Percentiles rank a stretch among this genome's conserved stretches.
phyloP scores from a whole-genome alignment of 371 early-diverging fungal genomes.

The Caulochytrium protostelioides region DNA sequence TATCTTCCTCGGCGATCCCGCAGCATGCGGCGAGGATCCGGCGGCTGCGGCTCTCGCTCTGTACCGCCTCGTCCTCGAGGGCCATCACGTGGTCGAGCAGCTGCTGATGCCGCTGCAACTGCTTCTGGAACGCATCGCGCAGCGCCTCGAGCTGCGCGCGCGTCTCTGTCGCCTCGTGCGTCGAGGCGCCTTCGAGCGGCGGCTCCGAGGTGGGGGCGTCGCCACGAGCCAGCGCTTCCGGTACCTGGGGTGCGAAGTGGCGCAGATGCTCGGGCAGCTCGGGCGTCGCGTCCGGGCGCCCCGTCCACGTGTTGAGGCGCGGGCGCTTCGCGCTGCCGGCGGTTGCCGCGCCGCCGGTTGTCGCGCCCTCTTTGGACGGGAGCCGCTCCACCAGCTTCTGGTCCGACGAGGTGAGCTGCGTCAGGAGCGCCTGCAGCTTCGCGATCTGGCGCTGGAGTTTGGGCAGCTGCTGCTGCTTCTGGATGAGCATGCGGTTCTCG shows the following conservation, averaged over 20 bases:
- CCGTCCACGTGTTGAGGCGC: slow-evolving; percentile 1
- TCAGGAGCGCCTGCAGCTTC: slow-evolving; percentile 23
- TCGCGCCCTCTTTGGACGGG: slow-evolving; percentile 7
- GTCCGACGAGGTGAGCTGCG: slow-evolving; percentile 4
- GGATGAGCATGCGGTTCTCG: slow-evolving; percentile 27
- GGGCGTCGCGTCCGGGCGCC: not conserved
- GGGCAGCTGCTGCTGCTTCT: slow-evolving; percentile 25
- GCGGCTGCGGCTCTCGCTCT: slow-evolving; percentile 42
- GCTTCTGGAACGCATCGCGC: too few relatives aligned
- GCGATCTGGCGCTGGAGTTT: slow-evolving; percentile 30
- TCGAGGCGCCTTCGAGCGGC: slow-evolving; percentile 1
- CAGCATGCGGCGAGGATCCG: slow-evolving; percentile 56
- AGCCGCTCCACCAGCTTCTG: slow-evolving; percentile 4
- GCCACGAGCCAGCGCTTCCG: too few relatives aligned
- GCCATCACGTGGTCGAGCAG: slow-evolving; percentile 13
- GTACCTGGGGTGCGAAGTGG: too few relatives aligned
- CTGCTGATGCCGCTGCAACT: slow-evolving; percentile 16
- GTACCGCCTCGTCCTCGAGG: slow-evolving; percentile 15
- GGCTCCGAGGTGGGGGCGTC: not conserved
- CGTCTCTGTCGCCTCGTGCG: slow-evolving; percentile 15
- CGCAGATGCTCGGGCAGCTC: too few relatives aligned
- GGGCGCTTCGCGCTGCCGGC: not conserved
- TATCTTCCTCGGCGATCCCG: slow-evolving; percentile 36
- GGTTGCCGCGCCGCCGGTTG: slow-evolving; percentile 1
- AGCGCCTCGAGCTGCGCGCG: slow-evolving; percentile 23